Percentiles rank a stretch among this genome's conserved stretches.
phyloP scores from a whole-genome alignment of 2,329 filamentous ascomycete species.

The Ophiostoma perfectum region DNA sequence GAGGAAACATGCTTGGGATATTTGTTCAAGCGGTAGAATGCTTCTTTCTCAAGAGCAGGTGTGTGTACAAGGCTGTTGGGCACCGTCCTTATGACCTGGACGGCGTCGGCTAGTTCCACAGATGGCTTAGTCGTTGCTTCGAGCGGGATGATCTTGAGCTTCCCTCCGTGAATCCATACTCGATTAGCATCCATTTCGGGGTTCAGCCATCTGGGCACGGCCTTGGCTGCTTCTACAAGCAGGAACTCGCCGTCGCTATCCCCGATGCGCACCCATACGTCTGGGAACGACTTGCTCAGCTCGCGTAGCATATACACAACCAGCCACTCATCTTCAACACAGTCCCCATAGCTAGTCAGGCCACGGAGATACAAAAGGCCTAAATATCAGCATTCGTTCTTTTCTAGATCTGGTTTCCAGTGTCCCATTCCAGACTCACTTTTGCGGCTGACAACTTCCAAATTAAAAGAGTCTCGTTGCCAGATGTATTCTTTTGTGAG shows the following conservation, averaged over 20 bases:
- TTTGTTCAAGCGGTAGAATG: slow-evolving; percentile 79
- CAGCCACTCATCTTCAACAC: slow-evolving; percentile 95
- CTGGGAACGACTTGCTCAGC: slow-evolving; percentile 64
- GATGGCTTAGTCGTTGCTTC: slow-evolving; percentile 29
- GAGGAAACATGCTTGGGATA: slow-evolving; percentile 71
- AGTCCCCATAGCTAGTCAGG: slow-evolving; percentile 82
- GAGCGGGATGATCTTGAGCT: slow-evolving; percentile 22
- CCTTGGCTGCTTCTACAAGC: slow-evolving; percentile 85
- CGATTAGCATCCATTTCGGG: slow-evolving; percentile 84
- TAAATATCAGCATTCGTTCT: slow-evolving; percentile 26
- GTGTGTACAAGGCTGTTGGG: slow-evolving; percentile 62
- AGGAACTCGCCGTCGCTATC: slow-evolving; percentile 95
- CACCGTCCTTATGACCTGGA: slow-evolving; percentile 52
- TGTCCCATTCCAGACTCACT: slow-evolving; percentile 39
- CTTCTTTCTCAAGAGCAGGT: slow-evolving; percentile 72
- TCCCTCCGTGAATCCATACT: slow-evolving; percentile 77
- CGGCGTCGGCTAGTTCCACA: slow-evolving; percentile 60
- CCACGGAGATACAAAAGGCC: slow-evolving; percentile 64
- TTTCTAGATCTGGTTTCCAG: too few relatives aligned
- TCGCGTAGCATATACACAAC: slow-evolving; percentile 85
- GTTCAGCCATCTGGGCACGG: slow-evolving; percentile 82
- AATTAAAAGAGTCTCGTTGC: slow-evolving; percentile 78
- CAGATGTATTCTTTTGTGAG: slow-evolving; percentile 86
- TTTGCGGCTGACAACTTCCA: slow-evolving; percentile 56
- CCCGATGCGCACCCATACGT: slow-evolving; percentile 74